Evolutionary conservation across 1,284 basidiomycete species (phyloP), one percentile per base, ranked within the genome.

Genomic region (Ganoderma multipileum): DNA sequence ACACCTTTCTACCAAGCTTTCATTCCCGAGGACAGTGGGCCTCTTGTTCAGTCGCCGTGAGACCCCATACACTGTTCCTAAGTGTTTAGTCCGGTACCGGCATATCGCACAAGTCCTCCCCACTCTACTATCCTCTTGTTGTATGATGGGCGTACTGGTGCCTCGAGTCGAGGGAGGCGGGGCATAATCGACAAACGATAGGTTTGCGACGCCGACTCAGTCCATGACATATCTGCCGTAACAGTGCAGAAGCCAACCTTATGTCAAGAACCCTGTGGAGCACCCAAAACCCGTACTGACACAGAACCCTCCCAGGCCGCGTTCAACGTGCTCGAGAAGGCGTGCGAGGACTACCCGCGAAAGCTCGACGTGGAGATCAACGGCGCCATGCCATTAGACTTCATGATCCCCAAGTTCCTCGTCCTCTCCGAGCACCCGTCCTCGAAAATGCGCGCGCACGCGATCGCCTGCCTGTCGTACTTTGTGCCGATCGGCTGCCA

Each of bases 341-440:
- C 98, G 66, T 97, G 96, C 81, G 96, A 99, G 82, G 98, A 99
- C 79, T 97, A 97, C 73, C 96, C 97, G 6, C 90, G 94, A 71
- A 96, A 97, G 81, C 88, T 99, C 80, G 97, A 99, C 80, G 90
- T 98, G 73, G 92, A 96, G 71, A 94, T 99, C 78, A 91, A 89
- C 73, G 96, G 95, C 61, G 89, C 90, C 33, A 88, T 94, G 68
- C 94, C 96, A 1, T 87, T 98, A 70, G 95, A 98, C 81, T 95
- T 91, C 80, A 95, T 98, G 91, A 92, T 99, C 73, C 96, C 96
- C 68, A 96, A 98, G 79, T 97, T 99, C 83, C 89, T 99, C 75
- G 78, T 89, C 75, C 87, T 95, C 75, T 91, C 95, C 55, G 91
- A 95, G 72, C 95, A 98, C 76, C 87, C 89, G 0, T 92, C 91